Base-by-base conservation (phyloP, 192 early-diverging fungal species). In the Backusella psychrophila region DNA sequence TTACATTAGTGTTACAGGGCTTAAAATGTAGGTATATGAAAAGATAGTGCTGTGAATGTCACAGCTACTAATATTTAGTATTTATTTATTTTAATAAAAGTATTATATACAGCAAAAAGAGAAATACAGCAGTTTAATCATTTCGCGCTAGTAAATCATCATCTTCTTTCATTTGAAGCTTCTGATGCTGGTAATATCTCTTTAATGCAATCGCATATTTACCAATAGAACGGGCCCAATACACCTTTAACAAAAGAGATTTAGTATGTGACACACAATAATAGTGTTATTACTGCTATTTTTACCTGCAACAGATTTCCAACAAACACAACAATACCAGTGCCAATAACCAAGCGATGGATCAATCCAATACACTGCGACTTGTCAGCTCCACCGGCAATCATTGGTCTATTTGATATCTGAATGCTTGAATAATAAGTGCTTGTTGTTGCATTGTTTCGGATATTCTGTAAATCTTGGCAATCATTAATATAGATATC, bases 261-360 rank as follows among this genome's bases (percentile, higher is more conserved):
- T 14, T 9, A 14, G 8, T 65, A 17, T n/a, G 15, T 17, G 56
- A 70, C 15, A 71, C 29, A 21, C 7, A 69, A 4, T 41, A 41
- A 0, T 21, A 38, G 6, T 11, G 23, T 69, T 6, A 44, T 65
- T n/a, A 14, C 39, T 19, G 14, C 6, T 36, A 29, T 21, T n/a
- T 21, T 35, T 79, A 79, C 78, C 78, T 79, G 78, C 11, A 79
- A 71, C 33, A 63, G 23, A 26, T 79, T 75, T 11, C 69, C 69
- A 67, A 79, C 56, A 52, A 79, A 79, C 0, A 75, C 74, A 46
- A 21, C 65, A 19, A 79, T 59, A 53, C 73, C 78, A 46, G 73
- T 21, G 21, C 31, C 78, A 71, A 79, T 79, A 5, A 71, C 73
- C 11, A 79, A n/a, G 11, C 17, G 42, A 31, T 67, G 75, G 0